These are phyloP conservation scores for Aureococcus anophagefferens DNA, from an alignment of 108 stramenopile genomes.

Conservation along the genomic window DNA sequence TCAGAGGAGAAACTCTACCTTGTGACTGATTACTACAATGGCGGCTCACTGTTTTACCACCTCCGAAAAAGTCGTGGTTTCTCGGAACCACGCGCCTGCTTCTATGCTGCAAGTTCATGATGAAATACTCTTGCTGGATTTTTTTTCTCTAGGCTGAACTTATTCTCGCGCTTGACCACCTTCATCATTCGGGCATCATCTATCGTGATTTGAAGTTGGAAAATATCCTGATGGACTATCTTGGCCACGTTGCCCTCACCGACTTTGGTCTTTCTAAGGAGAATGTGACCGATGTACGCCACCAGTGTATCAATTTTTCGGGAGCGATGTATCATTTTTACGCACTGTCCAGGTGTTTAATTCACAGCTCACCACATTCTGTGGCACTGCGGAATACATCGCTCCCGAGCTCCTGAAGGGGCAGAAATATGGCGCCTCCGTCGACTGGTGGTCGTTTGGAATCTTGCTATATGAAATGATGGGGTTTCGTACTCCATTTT, in stretches of 20 bases:
- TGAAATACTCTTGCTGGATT: too few relatives aligned
- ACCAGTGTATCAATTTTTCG: background rate
- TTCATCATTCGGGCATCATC: slow-evolving; percentile 44
- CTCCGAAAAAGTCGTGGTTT: slow-evolving; percentile 26
- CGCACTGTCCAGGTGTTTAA: background rate
- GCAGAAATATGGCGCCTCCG: slow-evolving; percentile 21
- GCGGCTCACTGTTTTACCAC: slow-evolving; percentile 36
- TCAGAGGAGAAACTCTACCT: slow-evolving; percentile 31
- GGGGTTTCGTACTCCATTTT: slow-evolving; percentile 33
- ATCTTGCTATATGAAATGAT: slow-evolving; percentile 39
- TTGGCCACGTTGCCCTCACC: slow-evolving; percentile 44
- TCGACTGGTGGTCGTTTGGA: slow-evolving; percentile 42
- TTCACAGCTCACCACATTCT: slow-evolving; percentile 17
- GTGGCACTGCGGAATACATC: slow-evolving; percentile 39
- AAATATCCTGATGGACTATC: slow-evolving; percentile 43
- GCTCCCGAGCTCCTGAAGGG: slow-evolving; percentile 35
- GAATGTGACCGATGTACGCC: slow-evolving; percentile 11
- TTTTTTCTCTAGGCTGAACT: slow-evolving; percentile 26
- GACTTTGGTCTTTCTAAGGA: slow-evolving; percentile 51
- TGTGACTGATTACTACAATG: slow-evolving; percentile 35
- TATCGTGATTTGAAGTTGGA: slow-evolving; percentile 50
- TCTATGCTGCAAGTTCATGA: slow-evolving; percentile 30
- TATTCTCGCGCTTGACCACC: slow-evolving; percentile 38
- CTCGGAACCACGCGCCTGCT: slow-evolving; percentile 28
- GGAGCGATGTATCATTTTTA: background rate